These are phyloP conservation scores for Aspergillus fructus DNA, from an alignment of 2,329 filamentous ascomycete species.

Conservation along the genomic window DNA sequence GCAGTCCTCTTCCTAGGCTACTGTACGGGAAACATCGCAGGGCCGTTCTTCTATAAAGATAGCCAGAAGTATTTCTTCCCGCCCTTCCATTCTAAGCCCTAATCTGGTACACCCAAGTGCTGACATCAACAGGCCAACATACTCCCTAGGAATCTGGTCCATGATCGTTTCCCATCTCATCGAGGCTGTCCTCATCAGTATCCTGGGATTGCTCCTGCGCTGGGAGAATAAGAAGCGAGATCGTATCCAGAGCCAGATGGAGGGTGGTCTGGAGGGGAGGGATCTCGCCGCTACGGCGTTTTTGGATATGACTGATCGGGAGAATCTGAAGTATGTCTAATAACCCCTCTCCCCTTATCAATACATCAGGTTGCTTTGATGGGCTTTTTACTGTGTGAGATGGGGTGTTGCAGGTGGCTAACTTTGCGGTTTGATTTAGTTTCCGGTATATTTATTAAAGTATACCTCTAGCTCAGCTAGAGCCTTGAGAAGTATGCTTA, in stretches of 20 bases:
- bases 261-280: constrained; percentile 47
- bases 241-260: constrained; percentile 46
- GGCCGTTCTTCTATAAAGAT: constrained; percentile 62
- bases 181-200: constrained; percentile 49
- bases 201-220: constrained; percentile 48
- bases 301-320: constrained; percentile 54
- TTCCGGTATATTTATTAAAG: background rate
- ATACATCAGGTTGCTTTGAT: background rate
- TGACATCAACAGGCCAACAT: constrained; percentile 40
- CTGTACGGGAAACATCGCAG: constrained; percentile 61
- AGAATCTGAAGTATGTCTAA: constrained; percentile 48
- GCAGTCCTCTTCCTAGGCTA: constrained; percentile 61
- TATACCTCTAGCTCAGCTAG: background rate
- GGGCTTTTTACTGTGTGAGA: background rate
- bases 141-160: constrained; percentile 55
- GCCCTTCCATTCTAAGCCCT: background rate
- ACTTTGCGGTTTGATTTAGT: background rate
- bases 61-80: constrained; percentile 42
- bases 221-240: constrained; percentile 53
- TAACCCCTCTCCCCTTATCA: no score
- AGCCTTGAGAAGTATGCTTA: background rate
- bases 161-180: constrained; percentile 57
- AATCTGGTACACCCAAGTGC: background rate
- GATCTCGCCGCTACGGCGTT: constrained; percentile 54
- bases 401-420: background rate